phyloP scores from a whole-genome alignment of 1,284 basidiomycete genomes.

The Cyathus olla region DNA sequence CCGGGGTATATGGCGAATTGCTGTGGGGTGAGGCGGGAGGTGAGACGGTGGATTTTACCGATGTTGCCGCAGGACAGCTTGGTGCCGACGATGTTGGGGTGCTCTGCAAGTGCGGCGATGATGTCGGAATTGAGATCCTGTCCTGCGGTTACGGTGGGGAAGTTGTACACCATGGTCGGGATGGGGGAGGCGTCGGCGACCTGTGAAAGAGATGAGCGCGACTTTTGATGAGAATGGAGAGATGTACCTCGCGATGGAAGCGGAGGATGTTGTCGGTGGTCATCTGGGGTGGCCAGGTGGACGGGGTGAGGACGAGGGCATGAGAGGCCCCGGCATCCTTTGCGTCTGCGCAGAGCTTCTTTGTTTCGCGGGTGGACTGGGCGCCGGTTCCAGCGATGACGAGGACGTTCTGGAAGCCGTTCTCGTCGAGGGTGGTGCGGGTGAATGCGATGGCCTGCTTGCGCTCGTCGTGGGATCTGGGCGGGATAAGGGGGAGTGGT shows the following conservation, averaged over 20 bases:
- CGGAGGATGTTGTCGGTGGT: constrained; percentile 67
- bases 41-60: constrained; percentile 85
- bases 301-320: constrained; percentile 81
- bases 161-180: constrained; percentile 94
- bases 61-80: constrained; percentile 90
- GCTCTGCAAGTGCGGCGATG: constrained; percentile 76
- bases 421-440: constrained; percentile 79
- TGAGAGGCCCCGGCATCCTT: constrained; percentile 85
- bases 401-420: constrained; percentile 74
- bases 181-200: constrained; percentile 87
- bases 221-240: constrained; percentile 20
- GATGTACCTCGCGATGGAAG: constrained; percentile 70
- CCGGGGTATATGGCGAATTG: constrained; percentile 77
- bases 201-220: constrained; percentile 39
- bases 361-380: constrained; percentile 85
- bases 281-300: constrained; percentile 76
- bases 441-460: constrained; percentile 73
- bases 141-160: constrained; percentile 85
- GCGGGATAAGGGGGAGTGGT: constrained; percentile 1
- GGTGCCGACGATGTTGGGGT: constrained; percentile 91
- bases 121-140: constrained; percentile 90
- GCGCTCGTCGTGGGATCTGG: constrained; percentile 60
- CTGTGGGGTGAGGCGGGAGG: constrained; percentile 60
- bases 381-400: constrained; percentile 91
- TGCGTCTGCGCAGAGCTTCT: constrained; percentile 83